Conservation (phyloP, 345 rosid genomes). For the Pistacia integerrima region DNA sequence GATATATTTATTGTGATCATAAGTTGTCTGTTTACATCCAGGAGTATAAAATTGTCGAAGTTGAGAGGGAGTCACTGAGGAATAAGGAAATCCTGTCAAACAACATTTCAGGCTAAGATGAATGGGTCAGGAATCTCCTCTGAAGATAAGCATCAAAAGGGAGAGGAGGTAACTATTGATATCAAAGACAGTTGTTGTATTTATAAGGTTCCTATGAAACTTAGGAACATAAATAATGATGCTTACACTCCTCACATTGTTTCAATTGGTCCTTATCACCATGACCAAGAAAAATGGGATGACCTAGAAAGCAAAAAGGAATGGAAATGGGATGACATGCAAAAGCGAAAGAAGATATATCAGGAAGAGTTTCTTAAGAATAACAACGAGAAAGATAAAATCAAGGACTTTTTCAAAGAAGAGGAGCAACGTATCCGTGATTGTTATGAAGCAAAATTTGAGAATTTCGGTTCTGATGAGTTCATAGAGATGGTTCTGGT, state of each 20-base stretch:
- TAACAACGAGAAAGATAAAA: background rate
- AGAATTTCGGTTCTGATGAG: rapidly evolving
- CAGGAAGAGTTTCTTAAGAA: background rate
- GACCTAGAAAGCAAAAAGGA: no score
- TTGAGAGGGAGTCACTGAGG: no score
- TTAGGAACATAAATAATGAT: constrained; percentile 15
- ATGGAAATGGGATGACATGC: background rate
- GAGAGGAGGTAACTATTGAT: background rate
- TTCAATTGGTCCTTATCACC: constrained; percentile 25
- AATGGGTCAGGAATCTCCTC: background rate
- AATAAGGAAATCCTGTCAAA: no score
- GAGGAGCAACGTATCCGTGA: background rate
- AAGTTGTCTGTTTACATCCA: background rate
- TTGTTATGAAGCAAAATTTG: background rate
- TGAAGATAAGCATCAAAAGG: background rate
- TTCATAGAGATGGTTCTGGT: background rate
- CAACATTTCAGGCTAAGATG: background rate
- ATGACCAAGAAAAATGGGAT: background rate
- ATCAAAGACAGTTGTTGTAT: background rate
- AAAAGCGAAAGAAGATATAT: background rate
- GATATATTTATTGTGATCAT: background rate
- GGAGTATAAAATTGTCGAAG: background rate
- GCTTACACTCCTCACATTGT: constrained; percentile 26
- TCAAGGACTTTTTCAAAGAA: background rate
- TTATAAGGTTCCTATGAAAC: constrained; percentile 9